Conservation (phyloP, 2,329 filamentous ascomycete genomes). For the Torrubiella hemipterigena region DNA sequence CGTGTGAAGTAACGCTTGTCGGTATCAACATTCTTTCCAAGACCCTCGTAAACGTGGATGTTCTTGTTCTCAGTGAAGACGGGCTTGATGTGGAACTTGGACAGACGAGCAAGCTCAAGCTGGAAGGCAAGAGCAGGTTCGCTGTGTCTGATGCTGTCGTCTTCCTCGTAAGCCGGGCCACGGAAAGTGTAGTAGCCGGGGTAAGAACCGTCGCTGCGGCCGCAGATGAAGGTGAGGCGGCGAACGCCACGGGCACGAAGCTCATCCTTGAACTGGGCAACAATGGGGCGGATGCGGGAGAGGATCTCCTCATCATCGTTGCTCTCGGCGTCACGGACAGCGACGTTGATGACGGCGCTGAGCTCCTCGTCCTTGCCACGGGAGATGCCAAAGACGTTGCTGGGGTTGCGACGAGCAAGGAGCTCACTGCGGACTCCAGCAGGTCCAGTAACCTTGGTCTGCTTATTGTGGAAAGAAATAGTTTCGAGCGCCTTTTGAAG, state of each 20-base stretch:
- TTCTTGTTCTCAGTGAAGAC: slow-evolving; percentile 99
- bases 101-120: slow-evolving; percentile 84
- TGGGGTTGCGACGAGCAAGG: slow-evolving; percentile 55
- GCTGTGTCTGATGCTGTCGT: slow-evolving; percentile 91
- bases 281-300: slow-evolving; percentile 59
- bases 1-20: slow-evolving; percentile 99
- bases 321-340: slow-evolving; percentile 78
- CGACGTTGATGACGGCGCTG: slow-evolving; percentile 85
- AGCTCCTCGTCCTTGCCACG: slow-evolving; percentile 55
- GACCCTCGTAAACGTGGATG: slow-evolving; percentile 95
- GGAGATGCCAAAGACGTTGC: slow-evolving; percentile 12
- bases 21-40: slow-evolving; percentile 87
- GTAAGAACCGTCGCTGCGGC: slow-evolving; percentile 85
- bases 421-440: slow-evolving; percentile 60
- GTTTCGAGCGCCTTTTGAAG: slow-evolving; percentile 74
- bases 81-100: slow-evolving; percentile 96
- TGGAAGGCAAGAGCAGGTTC: slow-evolving; percentile 97
- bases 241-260: slow-evolving; percentile 71
- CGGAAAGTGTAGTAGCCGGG: slow-evolving; percentile 98
- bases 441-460: slow-evolving; percentile 40
- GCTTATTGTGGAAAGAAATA: slow-evolving; percentile 51
- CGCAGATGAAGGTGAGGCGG: slow-evolving; percentile 91
- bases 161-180: slow-evolving; percentile 78
- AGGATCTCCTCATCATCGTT: slow-evolving; percentile 73
- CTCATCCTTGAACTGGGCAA: slow-evolving; percentile 74